Conservation (phyloP, 2,329 filamentous ascomycete species). For the Fusarium liriodendri region DNA sequence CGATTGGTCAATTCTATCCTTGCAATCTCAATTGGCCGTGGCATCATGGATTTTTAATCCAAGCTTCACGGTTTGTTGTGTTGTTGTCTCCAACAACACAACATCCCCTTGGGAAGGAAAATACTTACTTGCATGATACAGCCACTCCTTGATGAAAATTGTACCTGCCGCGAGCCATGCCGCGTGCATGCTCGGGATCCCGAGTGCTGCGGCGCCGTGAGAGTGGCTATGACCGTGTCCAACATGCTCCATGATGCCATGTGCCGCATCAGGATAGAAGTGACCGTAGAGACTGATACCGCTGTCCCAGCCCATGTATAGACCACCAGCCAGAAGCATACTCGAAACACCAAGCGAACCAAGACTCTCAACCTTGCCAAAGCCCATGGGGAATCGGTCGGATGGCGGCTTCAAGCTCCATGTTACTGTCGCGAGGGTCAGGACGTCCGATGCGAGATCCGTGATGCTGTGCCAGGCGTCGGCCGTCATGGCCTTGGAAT, state of each 20-base stretch:
- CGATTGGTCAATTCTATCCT: constrained; percentile 41
- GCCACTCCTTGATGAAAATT: constrained; percentile 94
- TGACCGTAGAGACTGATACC: constrained; percentile 75
- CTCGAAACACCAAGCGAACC: constrained; percentile 93
- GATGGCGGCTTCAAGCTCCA: constrained; percentile 91
- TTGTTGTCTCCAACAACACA: neutral
- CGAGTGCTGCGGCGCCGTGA: constrained; percentile 58
- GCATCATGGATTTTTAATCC: neutral
- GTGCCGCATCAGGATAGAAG: constrained; percentile 75
- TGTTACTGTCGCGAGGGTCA: constrained; percentile 93
- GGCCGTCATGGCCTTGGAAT: constrained; percentile 91
- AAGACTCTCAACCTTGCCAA: constrained; percentile 97
- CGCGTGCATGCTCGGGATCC: constrained; percentile 86
- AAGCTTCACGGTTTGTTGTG: neutral
- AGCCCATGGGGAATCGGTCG: constrained; percentile 86
- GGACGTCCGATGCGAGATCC: constrained; percentile 92
- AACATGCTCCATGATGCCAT: constrained; percentile 71
- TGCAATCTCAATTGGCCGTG: neutral
- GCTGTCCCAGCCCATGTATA: constrained; percentile 91
- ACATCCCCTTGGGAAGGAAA: neutral
- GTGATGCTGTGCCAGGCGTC: constrained; percentile 97
- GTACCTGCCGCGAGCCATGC: constrained; percentile 94
- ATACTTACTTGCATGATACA: constrained; percentile 93
- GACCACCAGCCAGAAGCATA: constrained; percentile 86
- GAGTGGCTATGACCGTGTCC: constrained; percentile 75